These are phyloP conservation scores for Diaporthe citriasiana DNA, from an alignment of 2,329 filamentous ascomycete genomes.

Conservation along the genomic window DNA sequence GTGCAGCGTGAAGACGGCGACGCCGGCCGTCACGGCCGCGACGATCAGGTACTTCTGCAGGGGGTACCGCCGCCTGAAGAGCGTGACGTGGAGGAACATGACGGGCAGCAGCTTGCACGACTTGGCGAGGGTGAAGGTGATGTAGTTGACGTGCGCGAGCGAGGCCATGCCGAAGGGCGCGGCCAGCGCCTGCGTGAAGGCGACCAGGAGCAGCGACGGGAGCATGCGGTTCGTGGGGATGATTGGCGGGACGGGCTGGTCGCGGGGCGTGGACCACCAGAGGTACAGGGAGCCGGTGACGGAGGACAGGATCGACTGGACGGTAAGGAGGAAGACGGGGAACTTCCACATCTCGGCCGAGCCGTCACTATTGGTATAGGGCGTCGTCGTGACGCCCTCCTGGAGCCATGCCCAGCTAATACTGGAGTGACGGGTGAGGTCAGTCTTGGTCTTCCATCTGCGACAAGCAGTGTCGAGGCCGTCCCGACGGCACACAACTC, in stretches of 20 bases:
- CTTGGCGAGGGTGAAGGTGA: conserved; percentile 97
- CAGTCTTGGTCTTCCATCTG: conserved; percentile 6
- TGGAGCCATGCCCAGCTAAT: conserved; percentile 97
- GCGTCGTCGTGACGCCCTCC: conserved; percentile 95
- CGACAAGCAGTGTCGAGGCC: neutral
- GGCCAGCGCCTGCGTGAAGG: conserved; percentile 87
- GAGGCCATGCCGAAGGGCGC: conserved; percentile 97
- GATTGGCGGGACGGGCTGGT: conserved; percentile 70
- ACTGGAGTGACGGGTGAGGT: conserved; percentile 60
- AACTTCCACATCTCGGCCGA: conserved; percentile 87
- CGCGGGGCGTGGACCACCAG: conserved; percentile 69
- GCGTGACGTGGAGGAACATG: conserved; percentile 94
- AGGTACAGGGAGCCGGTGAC: conserved; percentile 87
- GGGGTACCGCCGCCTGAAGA: conserved; percentile 91
- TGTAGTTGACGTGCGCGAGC: conserved; percentile 95
- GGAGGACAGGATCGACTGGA: conserved; percentile 92
- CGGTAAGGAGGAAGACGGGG: conserved; percentile 94
- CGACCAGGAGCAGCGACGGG: conserved; percentile 84
- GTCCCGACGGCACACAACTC: conserved; percentile 52
- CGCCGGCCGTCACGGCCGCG: conserved; percentile 88
- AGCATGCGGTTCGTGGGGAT: conserved; percentile 85
- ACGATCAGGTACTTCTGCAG: conserved; percentile 98
- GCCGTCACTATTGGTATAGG: conserved; percentile 75
- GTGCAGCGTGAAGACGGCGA: conserved; percentile 95
- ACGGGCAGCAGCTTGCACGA: conserved; percentile 99